Conservation (phyloP, 805 yeast genomes). For the Hanseniaspora clermontiae region DNA sequence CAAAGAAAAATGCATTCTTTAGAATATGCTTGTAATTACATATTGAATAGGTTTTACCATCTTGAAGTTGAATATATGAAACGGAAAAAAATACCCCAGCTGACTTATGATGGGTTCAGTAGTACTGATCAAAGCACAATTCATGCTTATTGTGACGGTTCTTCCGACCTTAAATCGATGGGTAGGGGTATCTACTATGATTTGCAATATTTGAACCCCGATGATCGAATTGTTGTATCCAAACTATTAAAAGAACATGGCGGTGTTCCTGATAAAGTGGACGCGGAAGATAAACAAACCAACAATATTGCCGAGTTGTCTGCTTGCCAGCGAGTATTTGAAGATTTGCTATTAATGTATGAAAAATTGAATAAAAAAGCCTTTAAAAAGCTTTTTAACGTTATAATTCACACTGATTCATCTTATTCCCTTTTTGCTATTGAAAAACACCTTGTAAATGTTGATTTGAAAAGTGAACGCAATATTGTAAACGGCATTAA, state of each 20-base stretch:
- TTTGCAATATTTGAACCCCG: slow-evolving; percentile 38
- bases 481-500: slow-evolving; percentile 23
- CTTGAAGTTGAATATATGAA: slow-evolving; percentile 13
- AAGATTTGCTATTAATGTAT: slow-evolving; percentile 25
- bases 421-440: slow-evolving; percentile 40
- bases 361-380: slow-evolving; percentile 15
- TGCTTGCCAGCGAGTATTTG: slow-evolving; percentile 51
- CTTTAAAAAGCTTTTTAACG: slow-evolving; percentile 22
- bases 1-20: slow-evolving; percentile 26
- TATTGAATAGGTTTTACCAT: slow-evolving; percentile 16
- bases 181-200: slow-evolving; percentile 64
- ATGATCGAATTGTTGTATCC: slow-evolving; percentile 27
- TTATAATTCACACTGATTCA: slow-evolving; percentile 54
- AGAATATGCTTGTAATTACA: slow-evolving; percentile 21
- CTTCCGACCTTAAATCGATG: slow-evolving; percentile 49
- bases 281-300: slow-evolving; percentile 34
- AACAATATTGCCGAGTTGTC: slow-evolving; percentile 71
- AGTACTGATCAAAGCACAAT: background rate
- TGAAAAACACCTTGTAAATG: slow-evolving; percentile 44
- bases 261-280: background rate
- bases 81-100: background rate
- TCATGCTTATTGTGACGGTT: slow-evolving; percentile 64
- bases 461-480: slow-evolving; percentile 19
- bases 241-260: background rate
- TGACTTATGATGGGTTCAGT: slow-evolving; percentile 10